Evolutionary conservation across 306 rosid genomes (phyloP), one percentile per base, ranked within the genome.

Genomic region (Vicia villosa): DNA sequence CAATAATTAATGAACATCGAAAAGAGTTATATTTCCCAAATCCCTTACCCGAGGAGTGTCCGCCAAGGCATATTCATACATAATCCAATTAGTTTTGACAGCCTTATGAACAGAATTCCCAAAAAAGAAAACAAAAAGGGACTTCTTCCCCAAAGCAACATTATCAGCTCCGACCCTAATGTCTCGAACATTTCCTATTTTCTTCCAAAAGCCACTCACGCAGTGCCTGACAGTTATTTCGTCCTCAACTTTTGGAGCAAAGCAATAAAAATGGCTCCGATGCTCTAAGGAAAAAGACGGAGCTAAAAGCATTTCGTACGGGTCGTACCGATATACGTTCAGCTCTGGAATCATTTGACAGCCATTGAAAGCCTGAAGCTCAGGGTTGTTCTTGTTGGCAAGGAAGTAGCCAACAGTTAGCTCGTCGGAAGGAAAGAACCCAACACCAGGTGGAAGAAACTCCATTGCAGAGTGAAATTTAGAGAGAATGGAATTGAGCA

Each of bases 21-120:
- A 0, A 7, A 54, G 22, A 4, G 3, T 4, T 3, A 5, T 34
- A 8, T 10, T 64, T 43, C 5, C 0, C 3, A n/a, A 52, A 20
- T 17, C n/a, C 36, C 36, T 9, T 86, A 90, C 95, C 97, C 73
- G 42, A 38, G 63, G 72, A 36, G 66, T 80, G 76, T 72, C 77
- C 36, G 30, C 43, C 46, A 81, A 82, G 14, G 91, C 81, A 62
- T 86, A 86, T 74, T 91, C 89, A 13, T 83, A 69, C 82, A 91
- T 47, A 6, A 80, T 74, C 92, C 88, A 86, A 51, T 72, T 67
- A 10, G 95, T 88, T 78, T 46, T 66, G 20, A 28, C 17, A 0
- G 85, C 80, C 0, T 41, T 66, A 34, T 62, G 73, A 4, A 28
- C 52, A 12, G 89, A 86, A 82, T 56, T 74, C 41, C 86, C 86